A percentile compares a stretch with the other conserved stretches of the same genome.
These are phyloP conservation scores for Fusarium sp. DNA, from an alignment of 2,329 filamentous ascomycete species.

Conservation along the genomic window DNA sequence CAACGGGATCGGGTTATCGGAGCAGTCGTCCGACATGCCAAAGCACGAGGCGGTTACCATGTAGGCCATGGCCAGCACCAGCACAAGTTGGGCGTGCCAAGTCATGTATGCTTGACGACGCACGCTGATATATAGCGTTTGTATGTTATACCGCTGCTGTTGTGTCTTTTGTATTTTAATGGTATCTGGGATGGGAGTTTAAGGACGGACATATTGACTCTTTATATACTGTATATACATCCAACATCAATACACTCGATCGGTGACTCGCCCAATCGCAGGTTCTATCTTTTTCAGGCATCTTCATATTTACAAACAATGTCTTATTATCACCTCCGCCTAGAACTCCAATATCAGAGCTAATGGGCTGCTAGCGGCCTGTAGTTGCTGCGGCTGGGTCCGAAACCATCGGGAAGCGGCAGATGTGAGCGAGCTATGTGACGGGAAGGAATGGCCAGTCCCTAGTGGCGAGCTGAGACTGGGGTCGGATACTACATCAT, in stretches of 20 bases:
- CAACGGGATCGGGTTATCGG: slow-evolving; percentile 1
- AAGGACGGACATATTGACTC: background rate
- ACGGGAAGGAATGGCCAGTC: no score
- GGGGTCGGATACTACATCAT: background rate
- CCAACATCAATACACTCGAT: background rate
- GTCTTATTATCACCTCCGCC: background rate
- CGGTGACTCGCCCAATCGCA: background rate
- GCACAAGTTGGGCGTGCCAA: slow-evolving; percentile 8
- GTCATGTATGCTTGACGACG: slow-evolving; percentile 1
- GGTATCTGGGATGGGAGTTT: background rate
- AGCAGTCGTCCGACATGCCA: slow-evolving; percentile 13
- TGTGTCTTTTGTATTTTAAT: background rate
- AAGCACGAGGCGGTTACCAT: background rate
- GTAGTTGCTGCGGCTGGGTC: background rate
- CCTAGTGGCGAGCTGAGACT: background rate
- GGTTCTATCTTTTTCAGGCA: background rate
- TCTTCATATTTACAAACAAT: background rate
- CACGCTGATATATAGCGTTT: background rate
- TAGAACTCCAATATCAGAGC: background rate
- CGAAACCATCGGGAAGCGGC: background rate
- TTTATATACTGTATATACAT: background rate
- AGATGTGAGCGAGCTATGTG: background rate
- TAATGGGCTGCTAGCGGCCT: background rate
- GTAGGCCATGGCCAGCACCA: slow-evolving; percentile 8
- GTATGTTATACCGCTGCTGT: background rate